phyloP scores from a whole-genome alignment of 1,284 basidiomycete genomes.

The Apiotrichum porosum region DNA sequence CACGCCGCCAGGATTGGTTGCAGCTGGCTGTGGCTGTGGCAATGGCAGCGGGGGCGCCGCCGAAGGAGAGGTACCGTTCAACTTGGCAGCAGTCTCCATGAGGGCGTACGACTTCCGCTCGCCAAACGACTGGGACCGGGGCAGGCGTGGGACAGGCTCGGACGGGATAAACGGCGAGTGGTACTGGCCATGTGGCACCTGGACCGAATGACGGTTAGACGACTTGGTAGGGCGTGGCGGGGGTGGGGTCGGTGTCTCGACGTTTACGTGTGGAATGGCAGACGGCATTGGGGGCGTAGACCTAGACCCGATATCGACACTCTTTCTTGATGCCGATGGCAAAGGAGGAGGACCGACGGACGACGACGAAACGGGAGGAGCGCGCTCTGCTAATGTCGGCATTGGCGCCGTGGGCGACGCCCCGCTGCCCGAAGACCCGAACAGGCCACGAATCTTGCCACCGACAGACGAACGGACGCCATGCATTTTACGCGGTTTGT shows the following conservation, averaged over 20 bases:
- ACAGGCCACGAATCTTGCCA: conserved; percentile 35
- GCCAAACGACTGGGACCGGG: background rate
- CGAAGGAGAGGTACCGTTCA: conserved; percentile 10
- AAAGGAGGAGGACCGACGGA: background rate
- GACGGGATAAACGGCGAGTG: conserved; percentile 27
- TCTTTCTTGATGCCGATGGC: background rate
- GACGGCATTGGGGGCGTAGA: too few species aligned
- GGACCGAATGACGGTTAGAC: conserved; percentile 21
- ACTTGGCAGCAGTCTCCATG: conserved; percentile 16
- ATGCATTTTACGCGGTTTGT: conserved; percentile 31
- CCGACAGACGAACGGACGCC: conserved; percentile 37
- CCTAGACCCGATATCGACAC: background rate
- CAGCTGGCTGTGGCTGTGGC: background rate
- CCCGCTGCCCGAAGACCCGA: conserved; percentile 28
- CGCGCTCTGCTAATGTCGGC: conserved; percentile 10
- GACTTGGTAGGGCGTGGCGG: background rate
- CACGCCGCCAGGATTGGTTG: conserved; percentile 24
- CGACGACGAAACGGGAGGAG: conserved; percentile 17
- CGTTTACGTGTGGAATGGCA: too few species aligned
- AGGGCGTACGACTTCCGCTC: conserved; percentile 4
- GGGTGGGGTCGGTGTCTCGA: too few species aligned
- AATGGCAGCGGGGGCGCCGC: too few species aligned
- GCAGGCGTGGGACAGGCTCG: background rate
- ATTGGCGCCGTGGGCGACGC: conserved; percentile 12
- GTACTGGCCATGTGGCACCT: conserved; percentile 18